Base-by-base conservation (phyloP, 2,329 filamentous ascomycete genomes). In the Nothopassalora personata region DNA sequence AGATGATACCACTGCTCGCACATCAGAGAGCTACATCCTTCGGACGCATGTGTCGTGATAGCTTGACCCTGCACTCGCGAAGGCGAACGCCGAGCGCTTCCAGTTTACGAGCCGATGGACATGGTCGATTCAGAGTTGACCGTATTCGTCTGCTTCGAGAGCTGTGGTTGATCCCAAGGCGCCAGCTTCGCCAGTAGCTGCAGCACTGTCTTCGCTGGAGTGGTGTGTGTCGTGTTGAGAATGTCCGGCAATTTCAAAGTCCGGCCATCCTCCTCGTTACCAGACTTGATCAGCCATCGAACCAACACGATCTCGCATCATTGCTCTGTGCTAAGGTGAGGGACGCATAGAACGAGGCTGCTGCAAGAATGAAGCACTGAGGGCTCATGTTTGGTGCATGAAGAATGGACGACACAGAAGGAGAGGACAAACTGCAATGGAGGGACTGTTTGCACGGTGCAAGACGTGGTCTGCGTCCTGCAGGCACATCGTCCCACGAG, bases 201-300 rank as follows among this genome's bases (percentile, higher is more conserved):
- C 4, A 60, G 50, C 11, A 49, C 49, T 6, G 52, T 43, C n/a
- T 50, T 51, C 23, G 45, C 63, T 9, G 63, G 54, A 5, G 52
- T 46, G 7, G 57, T 27, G 6, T 33, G 18, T 19, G 30, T 45
- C 7, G 58, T 55, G n/a, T 36, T 36, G 11, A 11, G 56, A 19
- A 5, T 61, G 15, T 45, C 27, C 23, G 4, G 56, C 54, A 55
- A 56, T 45, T 34, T 54, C 43, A 45, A 28, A 15, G 36, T 51
- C 13, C 57, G 63, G 4, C 63, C 33, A n/a, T 45, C 34, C 18
- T 56, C 53, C 15, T 39, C 23, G 18, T 58, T 61, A 3, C 31
- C 39, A 13, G 23, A 19, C 19, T 60, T 61, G 43, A 67, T 53
- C 30, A 59, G 31, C 43, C 64, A 56, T 3, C 65, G 58, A 45